Percentiles rank a stretch among this genome's conserved stretches.
Conservation (phyloP, 306 rosid genomes). For the Glycine tomentella region DNA sequence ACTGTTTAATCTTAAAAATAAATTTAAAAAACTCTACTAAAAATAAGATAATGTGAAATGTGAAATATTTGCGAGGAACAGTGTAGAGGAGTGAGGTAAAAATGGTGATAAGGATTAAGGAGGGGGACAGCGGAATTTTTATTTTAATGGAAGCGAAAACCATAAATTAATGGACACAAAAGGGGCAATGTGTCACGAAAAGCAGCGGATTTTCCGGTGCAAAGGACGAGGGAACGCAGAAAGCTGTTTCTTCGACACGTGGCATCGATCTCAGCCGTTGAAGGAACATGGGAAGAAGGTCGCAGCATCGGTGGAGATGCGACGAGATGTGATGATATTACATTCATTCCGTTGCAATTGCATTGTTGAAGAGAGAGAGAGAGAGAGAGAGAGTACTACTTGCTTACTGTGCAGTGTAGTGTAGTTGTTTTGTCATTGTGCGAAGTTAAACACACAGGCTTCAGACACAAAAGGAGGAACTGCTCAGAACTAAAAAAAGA, state of each 20-base stretch:
- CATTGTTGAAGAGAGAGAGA: slow-evolving; percentile 43
- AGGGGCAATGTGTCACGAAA: slow-evolving; percentile 68
- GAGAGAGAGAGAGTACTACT: slow-evolving; percentile 30
- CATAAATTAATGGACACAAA: slow-evolving; percentile 44
- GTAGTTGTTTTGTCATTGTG: slow-evolving; percentile 53
- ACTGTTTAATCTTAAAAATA: too few relatives aligned
- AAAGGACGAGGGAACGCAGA: slow-evolving; percentile 63
- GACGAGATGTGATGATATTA: slow-evolving; percentile 41
- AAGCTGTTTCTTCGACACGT: slow-evolving; percentile 65
- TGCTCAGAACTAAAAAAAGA: slow-evolving; percentile 52
- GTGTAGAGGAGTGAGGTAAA: neutral
- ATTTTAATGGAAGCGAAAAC: slow-evolving; percentile 20
- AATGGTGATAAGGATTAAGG: slow-evolving; percentile 9
- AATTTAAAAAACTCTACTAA: too few relatives aligned
- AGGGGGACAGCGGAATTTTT: slow-evolving; percentile 31
- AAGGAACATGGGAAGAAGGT: slow-evolving; percentile 43
- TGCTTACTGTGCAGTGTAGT: slow-evolving; percentile 37
- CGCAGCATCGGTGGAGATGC: slow-evolving; percentile 46
- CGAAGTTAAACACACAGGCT: slow-evolving; percentile 43
- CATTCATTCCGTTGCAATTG: neutral
- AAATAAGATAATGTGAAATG: too few relatives aligned
- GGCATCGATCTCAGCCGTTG: neutral
- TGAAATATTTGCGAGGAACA: neutral
- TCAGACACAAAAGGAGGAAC: slow-evolving; percentile 56
- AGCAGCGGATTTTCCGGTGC: slow-evolving; percentile 99